Evolutionary conservation across 2,329 filamentous ascomycete species (phyloP).

Genomic region (Rhynchosporium agropyri): DNA sequence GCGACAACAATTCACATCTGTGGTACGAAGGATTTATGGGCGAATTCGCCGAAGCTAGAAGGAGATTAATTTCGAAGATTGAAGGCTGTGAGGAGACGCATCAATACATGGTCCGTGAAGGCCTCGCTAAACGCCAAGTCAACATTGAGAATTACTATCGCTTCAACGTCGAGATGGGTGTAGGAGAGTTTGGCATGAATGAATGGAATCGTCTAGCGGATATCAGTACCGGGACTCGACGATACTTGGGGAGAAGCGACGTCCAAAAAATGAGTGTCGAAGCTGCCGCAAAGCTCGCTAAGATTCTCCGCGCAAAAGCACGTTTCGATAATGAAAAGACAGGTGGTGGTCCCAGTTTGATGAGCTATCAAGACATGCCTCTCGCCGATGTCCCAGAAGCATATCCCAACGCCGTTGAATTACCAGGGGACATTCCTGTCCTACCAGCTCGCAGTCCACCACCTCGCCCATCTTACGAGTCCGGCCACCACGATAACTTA

Average conservation of each 20-base stretch:
- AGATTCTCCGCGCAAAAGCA: slow-evolving; percentile 74
- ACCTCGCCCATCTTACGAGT: slow-evolving; percentile 42
- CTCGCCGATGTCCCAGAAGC: slow-evolving; percentile 44
- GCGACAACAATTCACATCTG: slow-evolving; percentile 70
- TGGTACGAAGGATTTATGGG: slow-evolving; percentile 97
- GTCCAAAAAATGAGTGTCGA: slow-evolving; percentile 78
- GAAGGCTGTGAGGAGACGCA: slow-evolving; percentile 94
- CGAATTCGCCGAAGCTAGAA: slow-evolving; percentile 87
- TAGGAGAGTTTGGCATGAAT: slow-evolving; percentile 98
- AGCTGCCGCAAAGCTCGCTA: slow-evolving; percentile 78
- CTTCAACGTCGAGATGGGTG: slow-evolving; percentile 94
- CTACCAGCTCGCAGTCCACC: slow-evolving; percentile 33
- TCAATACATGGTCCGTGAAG: slow-evolving; percentile 78
- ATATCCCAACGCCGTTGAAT: slow-evolving; percentile 51
- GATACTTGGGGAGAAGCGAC: slow-evolving; percentile 73
- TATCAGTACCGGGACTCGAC: slow-evolving; percentile 88
- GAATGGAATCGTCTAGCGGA: slow-evolving; percentile 94
- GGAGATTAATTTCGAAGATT: slow-evolving; percentile 85
- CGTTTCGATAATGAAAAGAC: slow-evolving; percentile 32
- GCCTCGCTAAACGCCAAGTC: slow-evolving; percentile 75
- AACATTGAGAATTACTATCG: slow-evolving; percentile 91
- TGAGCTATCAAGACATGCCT: slow-evolving; percentile 25
- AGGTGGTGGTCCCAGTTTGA: slow-evolving; percentile 7
- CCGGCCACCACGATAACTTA: slow-evolving; percentile 38
- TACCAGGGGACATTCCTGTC: slow-evolving; percentile 54